Conservation (phyloP, 352 stramenopile species). For the Phytopythium mirpurense region DNA sequence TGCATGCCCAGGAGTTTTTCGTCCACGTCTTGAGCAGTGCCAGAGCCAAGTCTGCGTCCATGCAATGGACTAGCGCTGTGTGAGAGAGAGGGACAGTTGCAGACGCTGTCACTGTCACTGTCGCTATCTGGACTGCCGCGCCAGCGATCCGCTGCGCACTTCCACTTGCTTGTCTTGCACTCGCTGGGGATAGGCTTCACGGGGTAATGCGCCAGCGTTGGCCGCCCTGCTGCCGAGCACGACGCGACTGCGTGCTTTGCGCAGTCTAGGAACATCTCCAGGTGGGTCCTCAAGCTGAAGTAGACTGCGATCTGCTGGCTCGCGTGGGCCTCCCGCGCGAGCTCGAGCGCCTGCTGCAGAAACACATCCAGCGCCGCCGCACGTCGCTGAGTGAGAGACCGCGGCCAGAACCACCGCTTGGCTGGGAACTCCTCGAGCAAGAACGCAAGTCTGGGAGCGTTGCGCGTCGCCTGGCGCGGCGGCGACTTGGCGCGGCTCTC, state of each 20-base stretch:
- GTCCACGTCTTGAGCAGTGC: constrained; percentile 8
- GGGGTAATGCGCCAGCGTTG: constrained; percentile 2
- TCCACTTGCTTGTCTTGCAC: constrained; percentile 14
- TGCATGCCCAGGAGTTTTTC: constrained; percentile 11
- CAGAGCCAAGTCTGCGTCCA: neutral
- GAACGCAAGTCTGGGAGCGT: constrained; percentile 41
- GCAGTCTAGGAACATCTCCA: constrained; percentile 64
- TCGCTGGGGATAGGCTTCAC: constrained; percentile 9
- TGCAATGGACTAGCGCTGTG: neutral
- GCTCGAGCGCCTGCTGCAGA: constrained; percentile 47
- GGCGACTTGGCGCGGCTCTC: neutral
- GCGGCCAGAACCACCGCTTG: constrained; percentile 57
- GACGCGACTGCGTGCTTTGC: constrained; percentile 16
- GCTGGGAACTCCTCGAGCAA: constrained; percentile 65
- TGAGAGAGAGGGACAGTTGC: too few relatives aligned
- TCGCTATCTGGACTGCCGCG: neutral
- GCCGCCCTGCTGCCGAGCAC: too few relatives aligned
- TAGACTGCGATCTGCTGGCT: constrained; percentile 62
- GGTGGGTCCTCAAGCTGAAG: constrained; percentile 65
- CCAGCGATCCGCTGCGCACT: constrained; percentile 5
- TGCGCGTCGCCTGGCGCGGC: constrained; percentile 2
- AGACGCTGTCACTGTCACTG: neutral
- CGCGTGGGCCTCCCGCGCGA: constrained; percentile 45
- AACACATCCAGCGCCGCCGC: constrained; percentile 57
- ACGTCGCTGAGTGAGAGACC: constrained; percentile 67